phyloP scores from a whole-genome alignment of 805 yeast genomes.

The Zygoascus flipseniorum region DNA sequence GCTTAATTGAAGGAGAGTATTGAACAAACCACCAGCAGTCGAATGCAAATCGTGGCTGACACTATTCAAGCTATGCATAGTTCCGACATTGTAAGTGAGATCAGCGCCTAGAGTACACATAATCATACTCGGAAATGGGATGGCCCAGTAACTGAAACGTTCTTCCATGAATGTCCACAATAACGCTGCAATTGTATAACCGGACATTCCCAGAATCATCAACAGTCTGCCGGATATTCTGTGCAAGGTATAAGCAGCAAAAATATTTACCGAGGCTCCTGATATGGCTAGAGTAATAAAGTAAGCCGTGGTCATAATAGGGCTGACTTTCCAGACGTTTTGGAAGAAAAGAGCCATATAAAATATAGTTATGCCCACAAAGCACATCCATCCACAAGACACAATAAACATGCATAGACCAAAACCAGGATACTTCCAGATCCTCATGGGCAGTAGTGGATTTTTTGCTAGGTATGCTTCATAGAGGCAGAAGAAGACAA shows the following conservation, averaged over 20 bases:
- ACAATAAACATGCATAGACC: conserved; percentile 33
- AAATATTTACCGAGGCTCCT: conserved; percentile 35
- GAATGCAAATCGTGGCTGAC: conserved; percentile 35
- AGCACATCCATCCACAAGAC: conserved; percentile 34
- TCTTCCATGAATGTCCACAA: conserved; percentile 36
- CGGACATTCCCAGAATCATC: conserved; percentile 29
- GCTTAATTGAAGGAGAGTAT: conserved; percentile 36
- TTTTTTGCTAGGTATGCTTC: conserved; percentile 33
- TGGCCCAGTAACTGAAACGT: conserved; percentile 33
- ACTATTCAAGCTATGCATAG: conserved; percentile 35
- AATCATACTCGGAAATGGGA: conserved; percentile 39
- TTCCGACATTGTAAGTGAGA: conserved; percentile 38
- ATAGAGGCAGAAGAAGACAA: conserved; percentile 30
- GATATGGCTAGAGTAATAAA: conserved; percentile 36
- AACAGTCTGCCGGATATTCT: conserved; percentile 34
- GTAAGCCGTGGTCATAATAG: conserved; percentile 37
- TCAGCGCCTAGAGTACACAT: conserved; percentile 41
- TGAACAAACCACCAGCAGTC: conserved; percentile 42
- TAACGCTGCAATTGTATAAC: conserved; percentile 31
- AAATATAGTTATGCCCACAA: conserved; percentile 34
- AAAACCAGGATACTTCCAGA: conserved; percentile 36
- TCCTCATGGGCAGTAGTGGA: conserved; percentile 43
- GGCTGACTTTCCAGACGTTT: conserved; percentile 30
- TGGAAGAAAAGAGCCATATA: conserved; percentile 38
- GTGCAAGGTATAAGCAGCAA: conserved; percentile 42